A percentile compares a stretch with the other conserved stretches of the same genome.
These are phyloP conservation scores for Suhomyces terraborum DNA, from an alignment of 1,139 yeast genomes.

Conservation along the genomic window DNA sequence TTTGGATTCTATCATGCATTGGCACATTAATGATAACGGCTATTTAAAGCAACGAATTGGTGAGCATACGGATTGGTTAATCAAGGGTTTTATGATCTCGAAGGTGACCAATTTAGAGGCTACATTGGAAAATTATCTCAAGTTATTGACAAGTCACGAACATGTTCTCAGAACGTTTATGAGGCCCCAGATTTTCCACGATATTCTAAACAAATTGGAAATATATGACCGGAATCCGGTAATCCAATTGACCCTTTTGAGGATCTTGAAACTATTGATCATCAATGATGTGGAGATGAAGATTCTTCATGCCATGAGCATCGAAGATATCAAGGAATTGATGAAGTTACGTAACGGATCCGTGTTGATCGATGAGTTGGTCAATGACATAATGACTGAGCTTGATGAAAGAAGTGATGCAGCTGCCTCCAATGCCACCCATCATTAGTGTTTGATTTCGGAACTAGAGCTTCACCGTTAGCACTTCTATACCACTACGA, in stretches of 20 bases:
- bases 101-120: slow-evolving; percentile 46
- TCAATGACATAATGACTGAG: slow-evolving; percentile 27
- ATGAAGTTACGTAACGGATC: slow-evolving; percentile 31
- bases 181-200: slow-evolving; percentile 30
- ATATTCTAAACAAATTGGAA: slow-evolving; percentile 33
- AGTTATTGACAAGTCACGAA: slow-evolving; percentile 29
- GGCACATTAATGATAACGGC: slow-evolving; percentile 37
- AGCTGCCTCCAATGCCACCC: neutral
- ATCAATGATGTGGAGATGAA: slow-evolving; percentile 10
- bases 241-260: slow-evolving; percentile 37
- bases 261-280: slow-evolving; percentile 33
- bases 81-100: slow-evolving; percentile 42
- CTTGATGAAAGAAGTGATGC: slow-evolving; percentile 4
- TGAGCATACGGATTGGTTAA: slow-evolving; percentile 35
- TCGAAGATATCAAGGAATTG: slow-evolving; percentile 19
- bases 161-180: slow-evolving; percentile 29
- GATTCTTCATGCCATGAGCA: slow-evolving; percentile 23
- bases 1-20: slow-evolving; percentile 54
- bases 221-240: slow-evolving; percentile 38
- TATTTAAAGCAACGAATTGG: slow-evolving; percentile 29
- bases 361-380: slow-evolving; percentile 41
- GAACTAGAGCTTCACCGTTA: no score
- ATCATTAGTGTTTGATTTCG: neutral
- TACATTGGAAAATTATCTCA: slow-evolving; percentile 41
- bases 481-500: no score